Evolutionary conservation across 2,329 filamentous ascomycete species (phyloP), one percentile per base, ranked within the genome.

Genomic region (Zopfia rhizophila): DNA sequence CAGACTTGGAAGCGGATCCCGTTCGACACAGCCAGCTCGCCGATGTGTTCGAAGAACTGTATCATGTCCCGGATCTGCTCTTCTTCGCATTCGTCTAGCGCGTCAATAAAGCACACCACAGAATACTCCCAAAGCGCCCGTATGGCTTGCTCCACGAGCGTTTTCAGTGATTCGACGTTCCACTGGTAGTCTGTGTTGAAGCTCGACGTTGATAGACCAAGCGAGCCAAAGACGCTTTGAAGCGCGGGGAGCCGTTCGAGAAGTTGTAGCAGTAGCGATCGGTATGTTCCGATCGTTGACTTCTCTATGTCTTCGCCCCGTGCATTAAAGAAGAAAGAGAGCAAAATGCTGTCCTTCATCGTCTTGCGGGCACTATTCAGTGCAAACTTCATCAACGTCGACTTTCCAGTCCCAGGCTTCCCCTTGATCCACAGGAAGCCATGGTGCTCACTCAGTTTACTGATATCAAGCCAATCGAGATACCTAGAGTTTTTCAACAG

Each of bases 1-100:
- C 74, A 79, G 0, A 78, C 54, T 0, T 48, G 60, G 0, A 81
- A 55, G 0, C 22, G 3, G 0, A 58, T 30, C 0, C 38, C 33
- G 0, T 18, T 44, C 3, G 56, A 39, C 0, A 58, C 38, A 3
- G 69, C 63, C 0, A 55, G 7, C 3, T 72, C 53, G 0, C 69
- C 66, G 0, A 81, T 42, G 0, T 67, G 51, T 38, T 78, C 69
- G 10, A 82, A 74, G 39, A 75, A 76, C 0, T 53, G 29, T 1
- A 81, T 56, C 73, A 82, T 79, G 0, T 71, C 65, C 21, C 66
- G 65, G 2, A 75, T 60, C 32, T 81, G 61, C 2, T 58, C 39
- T 37, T 78, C 73, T 5, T 77, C 64, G 43, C 77, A 80, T 51
- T 82, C 79, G 25, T 82, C 78, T 1, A 81, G 63, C 0, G 78